These are phyloP conservation scores for Spirogloea muscicola DNA, from an alignment of 139 green algal species.

Conservation along the genomic window DNA sequence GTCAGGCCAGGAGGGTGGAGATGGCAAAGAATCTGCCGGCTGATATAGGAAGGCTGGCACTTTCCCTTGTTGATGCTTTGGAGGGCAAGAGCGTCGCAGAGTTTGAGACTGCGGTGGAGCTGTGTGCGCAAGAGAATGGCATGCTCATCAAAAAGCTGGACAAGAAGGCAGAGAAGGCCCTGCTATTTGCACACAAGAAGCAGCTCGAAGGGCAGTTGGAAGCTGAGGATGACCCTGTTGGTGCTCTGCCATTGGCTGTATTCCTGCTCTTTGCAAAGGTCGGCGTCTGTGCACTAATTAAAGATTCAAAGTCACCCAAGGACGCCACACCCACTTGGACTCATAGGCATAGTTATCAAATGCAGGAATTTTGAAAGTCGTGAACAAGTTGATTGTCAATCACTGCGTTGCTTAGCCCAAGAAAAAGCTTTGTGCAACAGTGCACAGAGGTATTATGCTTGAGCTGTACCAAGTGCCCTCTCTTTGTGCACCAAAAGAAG, in stretches of 20 bases:
- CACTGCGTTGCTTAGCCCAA: no score
- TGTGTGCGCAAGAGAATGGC: conserved; percentile 54
- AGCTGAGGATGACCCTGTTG: conserved; percentile 50
- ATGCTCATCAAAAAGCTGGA: conserved; percentile 64
- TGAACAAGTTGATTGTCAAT: no score
- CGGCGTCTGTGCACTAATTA: no score
- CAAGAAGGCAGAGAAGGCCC: conserved; percentile 69
- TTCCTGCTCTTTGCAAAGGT: conserved; percentile 67
- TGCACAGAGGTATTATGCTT: no score
- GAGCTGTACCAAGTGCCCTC: no score
- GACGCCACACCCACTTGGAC: no score
- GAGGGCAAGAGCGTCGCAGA: conserved; percentile 32
- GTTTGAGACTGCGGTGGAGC: conserved; percentile 52
- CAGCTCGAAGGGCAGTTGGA: conserved; percentile 53
- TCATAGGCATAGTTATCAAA: no score
- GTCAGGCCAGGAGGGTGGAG: neutral
- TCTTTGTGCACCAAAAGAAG: no score
- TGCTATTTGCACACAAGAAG: conserved; percentile 36
- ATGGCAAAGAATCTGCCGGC: conserved; percentile 2
- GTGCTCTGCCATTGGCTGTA: conserved; percentile 64
- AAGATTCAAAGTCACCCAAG: no score
- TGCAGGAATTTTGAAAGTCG: no score
- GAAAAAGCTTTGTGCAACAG: no score
- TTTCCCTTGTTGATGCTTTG: conserved; percentile 18
- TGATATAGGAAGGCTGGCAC: neutral